These are phyloP conservation scores for Cercospora berteroae DNA, from an alignment of 2,329 filamentous ascomycete genomes.

Conservation along the genomic window DNA sequence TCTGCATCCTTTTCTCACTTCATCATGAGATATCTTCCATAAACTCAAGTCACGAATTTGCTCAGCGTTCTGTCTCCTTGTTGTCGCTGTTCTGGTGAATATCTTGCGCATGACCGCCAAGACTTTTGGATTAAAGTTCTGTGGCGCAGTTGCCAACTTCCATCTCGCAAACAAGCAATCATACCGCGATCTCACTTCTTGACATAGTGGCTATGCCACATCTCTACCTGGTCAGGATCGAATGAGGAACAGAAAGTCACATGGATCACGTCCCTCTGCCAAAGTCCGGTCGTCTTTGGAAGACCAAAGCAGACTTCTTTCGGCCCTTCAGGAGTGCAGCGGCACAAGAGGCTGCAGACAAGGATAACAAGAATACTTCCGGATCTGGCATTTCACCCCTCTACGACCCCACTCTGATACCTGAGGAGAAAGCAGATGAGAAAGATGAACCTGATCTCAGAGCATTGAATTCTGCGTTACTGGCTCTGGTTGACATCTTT, in stretches of 20 bases:
- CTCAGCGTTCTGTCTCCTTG: neutral
- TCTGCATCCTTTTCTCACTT: neutral
- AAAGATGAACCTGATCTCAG: slow-evolving; percentile 59
- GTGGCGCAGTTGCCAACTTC: slow-evolving; percentile 3
- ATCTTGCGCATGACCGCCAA: neutral
- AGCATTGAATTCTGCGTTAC: slow-evolving; percentile 68
- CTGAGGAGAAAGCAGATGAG: neutral
- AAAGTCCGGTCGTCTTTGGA: slow-evolving; percentile 33
- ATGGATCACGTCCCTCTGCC: slow-evolving; percentile 35
- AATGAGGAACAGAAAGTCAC: neutral
- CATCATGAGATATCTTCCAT: neutral
- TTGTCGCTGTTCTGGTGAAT: no score
- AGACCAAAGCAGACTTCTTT: slow-evolving; percentile 38
- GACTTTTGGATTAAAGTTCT: neutral
- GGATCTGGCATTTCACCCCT: slow-evolving; percentile 26
- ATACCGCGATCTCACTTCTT: neutral
- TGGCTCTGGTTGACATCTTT: slow-evolving; percentile 68
- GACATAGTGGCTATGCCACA: neutral
- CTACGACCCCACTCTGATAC: slow-evolving; percentile 28
- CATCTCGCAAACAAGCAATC: slow-evolving; percentile 1
- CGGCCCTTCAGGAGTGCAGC: slow-evolving; percentile 32
- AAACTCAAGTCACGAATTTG: neutral
- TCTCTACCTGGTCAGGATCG: no score
- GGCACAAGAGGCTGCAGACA: slow-evolving; percentile 25
- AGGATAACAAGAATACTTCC: slow-evolving; percentile 6